Evolutionary conservation across 495 filamentous ascomycete species (phyloP).

Genomic region (Daldinia childiae): DNA sequence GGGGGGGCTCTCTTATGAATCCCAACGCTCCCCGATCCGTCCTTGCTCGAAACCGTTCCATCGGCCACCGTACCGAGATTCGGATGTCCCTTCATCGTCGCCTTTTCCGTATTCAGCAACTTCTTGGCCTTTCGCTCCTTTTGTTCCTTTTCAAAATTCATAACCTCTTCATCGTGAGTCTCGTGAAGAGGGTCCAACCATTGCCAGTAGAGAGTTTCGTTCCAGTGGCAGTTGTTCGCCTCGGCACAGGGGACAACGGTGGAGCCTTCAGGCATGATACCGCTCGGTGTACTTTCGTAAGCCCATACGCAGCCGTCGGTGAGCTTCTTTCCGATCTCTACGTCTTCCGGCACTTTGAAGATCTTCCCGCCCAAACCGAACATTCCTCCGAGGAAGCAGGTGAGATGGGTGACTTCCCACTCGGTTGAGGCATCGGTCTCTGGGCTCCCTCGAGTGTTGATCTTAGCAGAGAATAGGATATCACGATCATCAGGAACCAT

Average conservation of each 20-base stretch:
- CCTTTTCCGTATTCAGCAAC: constrained; percentile 31
- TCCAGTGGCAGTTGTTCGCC: constrained; percentile 74
- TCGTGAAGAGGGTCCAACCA: constrained; percentile 61
- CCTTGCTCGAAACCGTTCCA: too few species aligned
- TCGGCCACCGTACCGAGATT: constrained; percentile 24
- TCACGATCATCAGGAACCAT: constrained; percentile 80
- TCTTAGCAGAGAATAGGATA: constrained; percentile 75
- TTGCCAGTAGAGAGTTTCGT: constrained; percentile 71
- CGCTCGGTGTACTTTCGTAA: constrained; percentile 80
- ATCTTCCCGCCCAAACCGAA: constrained; percentile 87
- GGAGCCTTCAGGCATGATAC: constrained; percentile 90
- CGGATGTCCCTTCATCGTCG: constrained; percentile 34
- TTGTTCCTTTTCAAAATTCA: constrained; percentile 49
- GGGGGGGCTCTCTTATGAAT: constrained; percentile 32
- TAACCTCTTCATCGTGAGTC: constrained; percentile 51
- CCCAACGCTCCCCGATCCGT: not conserved
- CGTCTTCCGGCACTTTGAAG: constrained; percentile 80
- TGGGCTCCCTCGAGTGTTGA: constrained; percentile 51
- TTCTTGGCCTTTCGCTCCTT: constrained; percentile 46
- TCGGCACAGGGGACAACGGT: constrained; percentile 73
- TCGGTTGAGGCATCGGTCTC: constrained; percentile 53
- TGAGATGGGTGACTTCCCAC: constrained; percentile 78
- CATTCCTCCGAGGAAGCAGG: constrained; percentile 95
- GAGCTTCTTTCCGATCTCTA: constrained; percentile 82
- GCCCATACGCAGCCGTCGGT: constrained; percentile 96